Percentiles rank a stretch among this genome's conserved stretches.
Conservation (phyloP, 768 basidiomycete species). For the Mycena chlorophos region DNA sequence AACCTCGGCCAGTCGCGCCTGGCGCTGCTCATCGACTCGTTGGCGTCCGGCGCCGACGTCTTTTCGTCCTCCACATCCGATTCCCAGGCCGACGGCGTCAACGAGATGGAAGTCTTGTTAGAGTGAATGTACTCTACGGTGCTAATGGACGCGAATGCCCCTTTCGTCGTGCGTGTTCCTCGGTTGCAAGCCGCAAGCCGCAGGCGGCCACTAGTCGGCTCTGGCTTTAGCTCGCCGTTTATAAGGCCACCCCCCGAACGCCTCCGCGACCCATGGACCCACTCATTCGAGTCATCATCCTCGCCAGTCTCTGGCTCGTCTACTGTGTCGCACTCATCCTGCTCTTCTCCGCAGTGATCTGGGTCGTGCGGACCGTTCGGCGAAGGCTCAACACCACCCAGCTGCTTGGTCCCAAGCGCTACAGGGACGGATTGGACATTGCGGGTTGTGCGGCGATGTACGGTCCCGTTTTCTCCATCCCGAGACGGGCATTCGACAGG, state of each 20-base stretch:
- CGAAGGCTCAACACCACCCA: constrained; percentile 6
- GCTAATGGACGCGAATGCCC: background rate
- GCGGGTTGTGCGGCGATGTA: constrained; percentile 1
- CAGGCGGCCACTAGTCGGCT: background rate
- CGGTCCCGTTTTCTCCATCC: constrained; percentile 13
- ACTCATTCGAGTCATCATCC: constrained; percentile 9
- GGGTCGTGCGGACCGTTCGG: background rate
- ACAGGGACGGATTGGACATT: background rate
- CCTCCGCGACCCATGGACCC: background rate
- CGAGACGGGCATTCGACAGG: background rate
- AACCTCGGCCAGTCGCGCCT: constrained; percentile 69
- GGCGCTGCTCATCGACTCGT: constrained; percentile 75
- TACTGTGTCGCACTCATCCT: constrained; percentile 12
- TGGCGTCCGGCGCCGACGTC: constrained; percentile 76
- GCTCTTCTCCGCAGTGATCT: background rate
- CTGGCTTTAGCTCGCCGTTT: background rate
- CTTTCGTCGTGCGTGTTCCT: background rate
- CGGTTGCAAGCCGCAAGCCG: background rate
- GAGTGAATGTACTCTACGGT: constrained; percentile 29
- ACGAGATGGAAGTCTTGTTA: constrained; percentile 79
- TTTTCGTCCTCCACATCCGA: constrained; percentile 53
- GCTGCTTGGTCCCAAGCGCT: background rate
- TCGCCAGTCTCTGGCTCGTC: constrained; percentile 19
- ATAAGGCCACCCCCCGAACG: background rate
- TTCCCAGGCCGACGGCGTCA: constrained; percentile 37